phyloP scores from a whole-genome alignment of 345 rosid genomes.

The Citrus unshiu region DNA sequence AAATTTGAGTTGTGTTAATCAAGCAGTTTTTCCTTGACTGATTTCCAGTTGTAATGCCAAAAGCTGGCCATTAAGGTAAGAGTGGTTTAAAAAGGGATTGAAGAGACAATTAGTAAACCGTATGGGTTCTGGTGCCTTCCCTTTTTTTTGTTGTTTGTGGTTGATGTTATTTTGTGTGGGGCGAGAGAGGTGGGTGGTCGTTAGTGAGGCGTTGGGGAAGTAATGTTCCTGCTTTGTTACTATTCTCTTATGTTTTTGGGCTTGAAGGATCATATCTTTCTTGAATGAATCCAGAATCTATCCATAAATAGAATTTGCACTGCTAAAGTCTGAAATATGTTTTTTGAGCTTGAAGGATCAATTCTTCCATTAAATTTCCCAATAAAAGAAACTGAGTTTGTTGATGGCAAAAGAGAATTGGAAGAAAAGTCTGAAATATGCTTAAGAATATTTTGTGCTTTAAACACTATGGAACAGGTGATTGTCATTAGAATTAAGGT shows the following conservation, averaged over 20 bases:
- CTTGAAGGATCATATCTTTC: background rate
- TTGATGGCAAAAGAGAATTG: background rate
- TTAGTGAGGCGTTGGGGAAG: background rate
- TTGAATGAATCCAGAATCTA: background rate
- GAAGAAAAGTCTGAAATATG: background rate
- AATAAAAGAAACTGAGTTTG: background rate
- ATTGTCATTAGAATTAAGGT: background rate
- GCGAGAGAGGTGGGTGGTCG: too few relatives aligned
- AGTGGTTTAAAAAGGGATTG: background rate
- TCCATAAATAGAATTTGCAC: background rate
- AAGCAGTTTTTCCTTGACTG: background rate
- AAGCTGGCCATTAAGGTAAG: background rate
- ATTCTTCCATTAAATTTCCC: background rate
- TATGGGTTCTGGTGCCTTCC: background rate
- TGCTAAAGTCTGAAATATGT: background rate
- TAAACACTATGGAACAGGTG: background rate
- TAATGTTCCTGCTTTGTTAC: background rate
- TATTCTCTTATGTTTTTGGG: background rate
- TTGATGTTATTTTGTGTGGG: too few relatives aligned
- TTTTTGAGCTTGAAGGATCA: too few relatives aligned
- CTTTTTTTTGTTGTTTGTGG: background rate
- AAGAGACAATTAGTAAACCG: background rate
- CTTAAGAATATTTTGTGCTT: conserved; percentile 1
- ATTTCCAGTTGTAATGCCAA: background rate
- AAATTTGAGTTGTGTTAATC: background rate